Conservation (phyloP, 768 basidiomycete genomes). For the Xerocomus brunneocitrinus region DNA sequence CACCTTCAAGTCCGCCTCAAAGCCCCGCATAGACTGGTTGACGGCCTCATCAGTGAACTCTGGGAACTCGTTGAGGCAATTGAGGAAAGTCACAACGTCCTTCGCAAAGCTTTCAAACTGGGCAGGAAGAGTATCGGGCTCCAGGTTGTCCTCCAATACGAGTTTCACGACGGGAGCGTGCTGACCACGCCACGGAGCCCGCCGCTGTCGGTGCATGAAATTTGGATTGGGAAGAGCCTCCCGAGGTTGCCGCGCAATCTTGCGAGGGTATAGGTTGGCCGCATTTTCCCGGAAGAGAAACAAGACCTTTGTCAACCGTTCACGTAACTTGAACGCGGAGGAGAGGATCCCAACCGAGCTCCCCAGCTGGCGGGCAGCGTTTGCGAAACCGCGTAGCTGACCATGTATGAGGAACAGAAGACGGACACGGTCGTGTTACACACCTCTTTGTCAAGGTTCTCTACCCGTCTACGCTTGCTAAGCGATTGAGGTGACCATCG, state of each 20-base stretch:
- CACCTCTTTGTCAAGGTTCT: conserved; percentile 46
- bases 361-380: conserved; percentile 51
- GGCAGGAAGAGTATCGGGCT: conserved; percentile 44
- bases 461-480: conserved; percentile 35
- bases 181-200: conserved; percentile 30
- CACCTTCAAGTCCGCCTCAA: conserved; percentile 50
- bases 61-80: conserved; percentile 52
- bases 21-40: conserved; percentile 44
- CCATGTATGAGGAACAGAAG: conserved; percentile 9
- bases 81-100: conserved; percentile 49
- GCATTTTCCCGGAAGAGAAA: conserved; percentile 53
- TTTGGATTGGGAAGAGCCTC: conserved; percentile 37
- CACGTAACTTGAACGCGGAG: conserved; percentile 48
- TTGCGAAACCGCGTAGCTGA: conserved; percentile 50
- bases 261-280: conserved; percentile 52
- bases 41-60: conserved; percentile 52
- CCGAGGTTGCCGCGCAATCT: conserved; percentile 36
- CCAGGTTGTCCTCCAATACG: conserved; percentile 37
- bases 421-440: conserved; percentile 2
- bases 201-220: conserved; percentile 31
- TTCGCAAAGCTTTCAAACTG: conserved; percentile 44
- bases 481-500: conserved; percentile 3
- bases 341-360: conserved; percentile 54
- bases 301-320: conserved; percentile 47
- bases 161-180: conserved; percentile 36